These are phyloP conservation scores for Globisporangium solare DNA, from an alignment of 352 stramenopile species.

Conservation along the genomic window DNA sequence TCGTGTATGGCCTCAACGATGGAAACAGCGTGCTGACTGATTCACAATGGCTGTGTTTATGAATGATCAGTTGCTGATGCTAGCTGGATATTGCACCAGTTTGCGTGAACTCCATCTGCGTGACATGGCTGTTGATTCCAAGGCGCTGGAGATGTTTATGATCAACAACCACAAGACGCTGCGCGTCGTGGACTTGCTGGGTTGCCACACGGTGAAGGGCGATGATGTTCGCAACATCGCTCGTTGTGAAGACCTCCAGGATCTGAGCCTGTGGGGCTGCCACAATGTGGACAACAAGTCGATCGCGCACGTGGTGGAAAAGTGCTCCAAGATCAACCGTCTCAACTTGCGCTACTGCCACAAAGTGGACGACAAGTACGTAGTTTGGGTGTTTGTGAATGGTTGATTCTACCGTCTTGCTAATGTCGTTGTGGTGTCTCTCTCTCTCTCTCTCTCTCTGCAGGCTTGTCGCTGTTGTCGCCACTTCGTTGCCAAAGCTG, in stretches of 20 bases:
- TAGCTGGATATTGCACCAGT: slow-evolving; percentile 38
- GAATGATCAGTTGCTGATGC: slow-evolving; percentile 16
- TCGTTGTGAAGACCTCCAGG: slow-evolving; percentile 36
- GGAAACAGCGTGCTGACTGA: too few relatives aligned
- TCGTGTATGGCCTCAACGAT: not conserved
- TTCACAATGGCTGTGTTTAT: not conserved
- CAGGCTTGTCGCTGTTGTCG: slow-evolving; percentile 52
- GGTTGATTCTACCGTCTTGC: too few relatives aligned
- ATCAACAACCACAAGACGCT: slow-evolving; percentile 40
- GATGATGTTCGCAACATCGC: slow-evolving; percentile 43
- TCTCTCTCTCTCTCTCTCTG: not conserved
- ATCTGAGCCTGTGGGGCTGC: slow-evolving; percentile 72
- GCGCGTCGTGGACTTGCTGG: slow-evolving; percentile 62
- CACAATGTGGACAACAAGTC: slow-evolving; percentile 73
- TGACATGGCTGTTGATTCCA: slow-evolving; percentile 65
- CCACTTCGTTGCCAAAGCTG: slow-evolving; percentile 33
- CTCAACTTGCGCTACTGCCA: slow-evolving; percentile 82
- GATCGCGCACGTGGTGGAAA: slow-evolving; percentile 48
- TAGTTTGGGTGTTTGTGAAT: not conserved
- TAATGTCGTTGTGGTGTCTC: not conserved
- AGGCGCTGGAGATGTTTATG: slow-evolving; percentile 45
- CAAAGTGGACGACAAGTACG: slow-evolving; percentile 70
- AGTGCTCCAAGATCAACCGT: slow-evolving; percentile 36
- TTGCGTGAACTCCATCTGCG: slow-evolving; percentile 60
- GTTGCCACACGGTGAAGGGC: slow-evolving; percentile 67